phyloP scores from a whole-genome alignment of 2,329 filamentous ascomycete genomes.

The Ceratocystis ficicola region DNA sequence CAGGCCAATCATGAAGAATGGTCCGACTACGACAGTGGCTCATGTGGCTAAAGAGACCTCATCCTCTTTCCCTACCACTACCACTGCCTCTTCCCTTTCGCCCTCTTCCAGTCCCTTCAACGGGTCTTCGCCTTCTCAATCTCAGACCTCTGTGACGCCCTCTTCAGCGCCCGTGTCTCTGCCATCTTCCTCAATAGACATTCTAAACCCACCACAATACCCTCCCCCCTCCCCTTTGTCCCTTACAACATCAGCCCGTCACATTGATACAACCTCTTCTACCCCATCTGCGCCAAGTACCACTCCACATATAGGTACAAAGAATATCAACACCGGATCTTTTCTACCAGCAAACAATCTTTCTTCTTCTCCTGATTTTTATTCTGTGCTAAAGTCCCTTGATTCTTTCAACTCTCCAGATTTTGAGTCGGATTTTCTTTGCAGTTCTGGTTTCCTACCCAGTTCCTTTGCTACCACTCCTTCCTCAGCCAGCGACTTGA shows the following conservation, averaged over 20 bases:
- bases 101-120: constrained; percentile 14
- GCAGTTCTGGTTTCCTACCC: constrained; percentile 16
- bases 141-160: constrained; percentile 30
- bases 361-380: constrained; percentile 16
- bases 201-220: constrained; percentile 15
- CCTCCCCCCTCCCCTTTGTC: constrained; percentile 24
- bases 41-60: constrained; percentile 30
- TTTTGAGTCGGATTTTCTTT: constrained; percentile 19
- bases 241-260: constrained; percentile 21
- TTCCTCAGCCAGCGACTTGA: neutral
- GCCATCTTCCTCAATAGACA: constrained; percentile 27
- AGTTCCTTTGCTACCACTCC: neutral
- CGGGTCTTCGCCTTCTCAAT: constrained; percentile 27
- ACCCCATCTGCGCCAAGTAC: constrained; percentile 11
- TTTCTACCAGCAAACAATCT: constrained; percentile 8
- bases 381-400: constrained; percentile 8
- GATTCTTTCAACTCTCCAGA: constrained; percentile 21
- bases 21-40: constrained; percentile 26
- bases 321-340: constrained; percentile 15
- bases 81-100: constrained; percentile 4
- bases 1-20: constrained; percentile 17
- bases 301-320: constrained; percentile 13
- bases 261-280: constrained; percentile 9
- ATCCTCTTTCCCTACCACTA: constrained; percentile 10
- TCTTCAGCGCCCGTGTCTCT: constrained; percentile 23